Percentiles rank a stretch among this genome's conserved stretches.
Evolutionary conservation across 2,329 filamentous ascomycete genomes (phyloP).

Genomic region (Xylariaceae sp.): DNA sequence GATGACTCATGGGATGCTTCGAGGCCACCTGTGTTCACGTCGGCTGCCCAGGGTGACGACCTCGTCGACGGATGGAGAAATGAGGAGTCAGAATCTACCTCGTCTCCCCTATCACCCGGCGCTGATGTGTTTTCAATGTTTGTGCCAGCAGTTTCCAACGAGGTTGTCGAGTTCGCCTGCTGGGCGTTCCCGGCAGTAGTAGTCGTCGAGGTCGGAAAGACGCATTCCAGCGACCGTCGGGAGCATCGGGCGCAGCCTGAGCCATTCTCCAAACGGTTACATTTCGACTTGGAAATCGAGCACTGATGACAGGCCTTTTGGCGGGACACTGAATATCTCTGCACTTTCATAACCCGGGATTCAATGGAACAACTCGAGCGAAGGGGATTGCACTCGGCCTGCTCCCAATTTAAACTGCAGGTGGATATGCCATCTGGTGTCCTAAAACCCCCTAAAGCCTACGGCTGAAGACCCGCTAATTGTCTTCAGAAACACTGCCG

Average conservation of each 20-base stretch:
- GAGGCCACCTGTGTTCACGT: too few species aligned
- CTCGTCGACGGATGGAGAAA: background rate
- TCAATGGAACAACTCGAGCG: too few species aligned
- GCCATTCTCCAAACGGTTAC: slow-evolving; percentile 33
- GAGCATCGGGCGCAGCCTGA: slow-evolving; percentile 26
- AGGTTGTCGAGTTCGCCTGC: background rate
- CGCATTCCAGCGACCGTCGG: slow-evolving; percentile 31
- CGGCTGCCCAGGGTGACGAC: background rate
- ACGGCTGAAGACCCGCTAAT: too few species aligned
- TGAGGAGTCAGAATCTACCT: background rate
- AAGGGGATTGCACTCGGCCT: too few species aligned
- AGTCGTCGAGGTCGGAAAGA: slow-evolving; percentile 6
- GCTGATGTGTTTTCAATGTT: background rate
- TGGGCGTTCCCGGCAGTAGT: slow-evolving; percentile 4
- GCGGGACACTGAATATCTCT: slow-evolving; percentile 34
- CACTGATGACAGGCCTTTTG: slow-evolving; percentile 39
- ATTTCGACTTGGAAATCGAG: slow-evolving; percentile 37
- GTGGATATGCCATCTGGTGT: too few species aligned
- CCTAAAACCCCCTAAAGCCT: too few species aligned
- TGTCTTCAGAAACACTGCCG: too few species aligned
- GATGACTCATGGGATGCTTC: slow-evolving; percentile 1
- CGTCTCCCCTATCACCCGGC: background rate
- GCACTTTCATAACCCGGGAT: slow-evolving; percentile 7
- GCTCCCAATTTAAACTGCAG: too few species aligned
- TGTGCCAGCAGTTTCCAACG: background rate